Evolutionary conservation across 345 rosid species (phyloP).

Genomic region (Lagerstroemia speciosa): DNA sequence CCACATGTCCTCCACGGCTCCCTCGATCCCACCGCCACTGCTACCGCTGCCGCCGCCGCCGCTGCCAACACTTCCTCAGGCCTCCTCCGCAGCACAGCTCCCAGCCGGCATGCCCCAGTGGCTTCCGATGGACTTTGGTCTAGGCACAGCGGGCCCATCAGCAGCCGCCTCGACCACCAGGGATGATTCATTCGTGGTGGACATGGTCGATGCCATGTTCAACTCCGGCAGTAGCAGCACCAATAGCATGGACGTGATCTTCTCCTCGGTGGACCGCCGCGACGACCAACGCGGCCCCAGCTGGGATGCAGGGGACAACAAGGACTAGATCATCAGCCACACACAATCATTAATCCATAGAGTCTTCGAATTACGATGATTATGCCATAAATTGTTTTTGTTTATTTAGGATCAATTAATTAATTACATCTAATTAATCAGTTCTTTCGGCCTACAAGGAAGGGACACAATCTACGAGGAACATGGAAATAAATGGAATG

Average conservation of each 20-base stretch:
- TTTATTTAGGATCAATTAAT: not conserved
- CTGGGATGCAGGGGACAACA: conserved; percentile 23
- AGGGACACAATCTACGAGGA: too few species aligned
- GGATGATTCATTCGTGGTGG: conserved; percentile 30
- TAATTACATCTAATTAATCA: not conserved
- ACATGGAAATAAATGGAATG: too few species aligned
- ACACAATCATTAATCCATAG: not conserved
- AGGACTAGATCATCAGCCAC: conserved; percentile 1
- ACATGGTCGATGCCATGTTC: conserved; percentile 54
- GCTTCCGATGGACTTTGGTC: conserved; percentile 24
- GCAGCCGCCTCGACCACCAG: not conserved
- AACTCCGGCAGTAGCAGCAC: conserved; percentile 50
- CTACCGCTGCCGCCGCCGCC: conserved; percentile 4
- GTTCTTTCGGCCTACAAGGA: too few species aligned
- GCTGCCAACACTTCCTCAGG: not conserved
- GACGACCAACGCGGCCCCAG: not conserved
- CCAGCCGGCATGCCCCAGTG: conserved; percentile 7
- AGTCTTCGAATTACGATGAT: not conserved
- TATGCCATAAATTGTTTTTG: not conserved
- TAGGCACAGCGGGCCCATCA: conserved; percentile 15
- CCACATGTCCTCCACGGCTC: conserved; percentile 54
- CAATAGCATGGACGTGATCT: conserved; percentile 48
- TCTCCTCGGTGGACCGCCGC: conserved; percentile 25
- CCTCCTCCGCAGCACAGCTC: conserved; percentile 2
- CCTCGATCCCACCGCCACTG: conserved; percentile 19